Base-by-base conservation (phyloP, 78 protist genomes). In the Creolimax fragrantissima region DNA sequence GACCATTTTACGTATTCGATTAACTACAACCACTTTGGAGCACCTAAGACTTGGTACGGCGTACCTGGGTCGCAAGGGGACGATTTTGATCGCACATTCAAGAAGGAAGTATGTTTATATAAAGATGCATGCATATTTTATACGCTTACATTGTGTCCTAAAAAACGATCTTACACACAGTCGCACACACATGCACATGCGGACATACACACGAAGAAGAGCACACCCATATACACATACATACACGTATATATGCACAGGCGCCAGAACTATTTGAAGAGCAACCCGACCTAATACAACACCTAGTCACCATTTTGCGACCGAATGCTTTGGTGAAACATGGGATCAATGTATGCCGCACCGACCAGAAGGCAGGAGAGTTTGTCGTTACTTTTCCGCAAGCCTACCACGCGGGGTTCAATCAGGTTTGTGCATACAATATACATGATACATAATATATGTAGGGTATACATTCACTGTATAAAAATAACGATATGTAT, bases 381-480 rank as follows among this genome's bases (percentile, higher is more conserved):
- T 96, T 96, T 43, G 93, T 97, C 32, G 89, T 97, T 39, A 96
- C 98, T 4, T 96, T 97, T 81, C 98, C 98, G 47, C 92, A 93
- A 11, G 98, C 96, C 4, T 97, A 95, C 58, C 98, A 97, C 89
- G 97, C 96, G 3, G 98, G 98, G 17, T 97, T 97, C 84, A 94
- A 95, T 58, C 94, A 95, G 67, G 97, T 94, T 32, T 17, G 35
- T 6, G 37, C 37, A 32, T 88, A 58, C 24, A 24, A 58, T 58
- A 58, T 58, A 58, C n/a, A 5, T n/a, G n/a, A n/a, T n/a, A n/a
- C n/a, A n/a, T n/a, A n/a, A n/a, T n/a, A n/a, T n/a, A n/a, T n/a
- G n/a, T n/a, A n/a, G n/a, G n/a, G n/a, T n/a, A n/a, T n/a, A n/a
- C n/a, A n/a, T n/a, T n/a, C n/a, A n/a, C n/a, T n/a, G n/a, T n/a